Evolutionary conservation across 2,329 filamentous ascomycete genomes (phyloP).

Genomic region (Penicillium brasilianum): DNA sequence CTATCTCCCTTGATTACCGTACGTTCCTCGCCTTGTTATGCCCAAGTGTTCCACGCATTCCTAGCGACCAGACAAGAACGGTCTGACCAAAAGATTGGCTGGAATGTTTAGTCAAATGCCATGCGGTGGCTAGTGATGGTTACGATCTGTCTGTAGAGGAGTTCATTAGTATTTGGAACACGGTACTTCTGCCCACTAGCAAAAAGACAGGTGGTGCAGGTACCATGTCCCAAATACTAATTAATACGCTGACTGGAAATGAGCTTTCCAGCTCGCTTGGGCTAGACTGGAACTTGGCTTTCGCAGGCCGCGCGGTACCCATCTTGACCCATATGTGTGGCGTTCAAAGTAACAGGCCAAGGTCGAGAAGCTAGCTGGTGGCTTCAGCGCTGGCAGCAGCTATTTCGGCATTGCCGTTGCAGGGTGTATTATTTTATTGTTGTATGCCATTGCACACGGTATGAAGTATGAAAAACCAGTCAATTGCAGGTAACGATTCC

Average conservation of each 20-base stretch:
- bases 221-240: no score
- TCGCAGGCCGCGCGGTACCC: conserved; percentile 19
- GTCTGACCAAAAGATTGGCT: background rate
- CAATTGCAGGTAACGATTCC: background rate
- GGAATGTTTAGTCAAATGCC: conserved; percentile 24
- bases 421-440: no score
- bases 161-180: no score
- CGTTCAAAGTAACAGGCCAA: conserved; percentile 8
- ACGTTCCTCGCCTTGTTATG: conserved; percentile 10
- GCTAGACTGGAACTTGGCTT: conserved; percentile 3
- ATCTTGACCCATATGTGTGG: conserved; percentile 20
- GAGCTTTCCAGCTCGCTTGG: background rate
- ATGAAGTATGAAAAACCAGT: no score
- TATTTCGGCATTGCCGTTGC: background rate
- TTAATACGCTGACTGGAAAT: no score
- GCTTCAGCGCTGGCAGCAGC: background rate
- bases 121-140: background rate
- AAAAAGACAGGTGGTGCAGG: no score
- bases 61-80: conserved; percentile 9
- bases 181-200: no score
- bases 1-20: conserved; percentile 2
- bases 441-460: background rate
- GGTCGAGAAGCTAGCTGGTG: background rate
- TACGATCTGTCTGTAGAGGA: no score
- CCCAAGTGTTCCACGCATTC: conserved; percentile 20